Base-by-base conservation (phyloP, 371 early-diverging fungal species). In the Mucor indicus region DNA sequence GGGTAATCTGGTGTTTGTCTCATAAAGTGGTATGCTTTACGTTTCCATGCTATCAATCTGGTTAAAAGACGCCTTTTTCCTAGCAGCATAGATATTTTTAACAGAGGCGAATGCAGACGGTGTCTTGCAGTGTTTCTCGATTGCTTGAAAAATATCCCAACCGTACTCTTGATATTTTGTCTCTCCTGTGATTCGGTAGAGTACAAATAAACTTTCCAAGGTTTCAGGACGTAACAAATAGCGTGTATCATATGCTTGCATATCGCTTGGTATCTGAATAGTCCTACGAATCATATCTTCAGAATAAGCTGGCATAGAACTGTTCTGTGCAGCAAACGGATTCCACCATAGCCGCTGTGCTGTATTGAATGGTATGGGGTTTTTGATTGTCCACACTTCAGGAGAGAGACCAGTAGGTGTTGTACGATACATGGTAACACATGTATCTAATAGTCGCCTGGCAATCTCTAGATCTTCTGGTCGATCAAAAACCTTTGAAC, bases 121-220 rank as follows among this genome's bases (percentile, higher is more conserved):
- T 32, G 67, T 77, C 40, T 64, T 77, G 50, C 69, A 87, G 57
- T 55, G 77, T 49, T 73, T 75, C 38, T 89, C 85, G 44, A 89
- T 62, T 0, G 82, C 70, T 57, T 75, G 52, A 52, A 84, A 83
- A 23, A 86, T 84, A 20, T 80, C 63, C 83, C 84, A 86, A 1
- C 85, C 87, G 29, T 46, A 50, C 21, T 57, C 62, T 32, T 86
- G 82, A 24, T 83, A 89, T 35, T 64, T 76, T 12, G 60, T 71
- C 50, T 90, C 80, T 1, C 86, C 84, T 12, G 91, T 89, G 12
- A 85, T 62, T 16, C 90, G 70, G 52, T 78, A 90, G 29, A 86
- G 44, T 19, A 81, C 67, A 69, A 79, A 92, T 6, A 92, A 43
- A 36, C 83, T 81, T 62, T 92, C 92, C 24, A 90, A 55, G 0